Evolutionary conservation across 2,329 filamentous ascomycete species (phyloP), one percentile per base, ranked within the genome.

Genomic region (Albophoma yamanashiensis): DNA sequence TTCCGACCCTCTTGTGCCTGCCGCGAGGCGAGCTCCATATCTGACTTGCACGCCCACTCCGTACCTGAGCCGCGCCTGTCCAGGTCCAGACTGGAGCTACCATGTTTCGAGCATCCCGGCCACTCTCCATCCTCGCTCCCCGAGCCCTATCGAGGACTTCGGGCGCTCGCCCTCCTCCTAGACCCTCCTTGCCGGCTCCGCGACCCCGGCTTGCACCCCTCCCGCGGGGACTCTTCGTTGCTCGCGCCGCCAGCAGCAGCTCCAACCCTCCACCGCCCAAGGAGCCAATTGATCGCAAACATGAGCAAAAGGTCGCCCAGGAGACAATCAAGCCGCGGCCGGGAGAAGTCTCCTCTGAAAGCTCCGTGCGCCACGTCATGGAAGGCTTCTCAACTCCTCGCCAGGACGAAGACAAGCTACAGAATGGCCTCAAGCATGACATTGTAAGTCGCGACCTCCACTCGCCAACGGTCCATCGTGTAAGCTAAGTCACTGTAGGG

Each of bases 271-370:
- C 65, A n/a, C 67, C 69, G 36, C 65, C 67, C 1, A 65, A 64
- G 20, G 59, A 60, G 17, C 62, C 67, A 5, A 81, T 83, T 59
- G 80, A 89, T 64, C 74, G 70, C 50, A 77, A 87, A 64, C 74
- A 75, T 38, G 87, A 89, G 70, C 77, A 79, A 55, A 75, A 79
- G 64, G 66, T 84, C 11, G 79, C 73, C 15, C 66, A 85, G 56
- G 69, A 83, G 69, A 81, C 81, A 67, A 74, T 92, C n/a, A 69
- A 82, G 60, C 68, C 82, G 3, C 73, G 82, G 36, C 88, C 88
- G 0, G 82, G 83, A 45, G 71, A 75, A 8, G 88, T 92, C 0
- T 82, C 85, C 0, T 73, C 74, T 27, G 78, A 78, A 50, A 92
- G 88, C 1, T 77, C 75, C 14, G 74, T 79, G 20, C 79, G 82